Percentiles rank a stretch among this genome's conserved stretches.
Evolutionary conservation across 1,284 basidiomycete genomes (phyloP).

Genomic region (Fistulinella cinereoalba): DNA sequence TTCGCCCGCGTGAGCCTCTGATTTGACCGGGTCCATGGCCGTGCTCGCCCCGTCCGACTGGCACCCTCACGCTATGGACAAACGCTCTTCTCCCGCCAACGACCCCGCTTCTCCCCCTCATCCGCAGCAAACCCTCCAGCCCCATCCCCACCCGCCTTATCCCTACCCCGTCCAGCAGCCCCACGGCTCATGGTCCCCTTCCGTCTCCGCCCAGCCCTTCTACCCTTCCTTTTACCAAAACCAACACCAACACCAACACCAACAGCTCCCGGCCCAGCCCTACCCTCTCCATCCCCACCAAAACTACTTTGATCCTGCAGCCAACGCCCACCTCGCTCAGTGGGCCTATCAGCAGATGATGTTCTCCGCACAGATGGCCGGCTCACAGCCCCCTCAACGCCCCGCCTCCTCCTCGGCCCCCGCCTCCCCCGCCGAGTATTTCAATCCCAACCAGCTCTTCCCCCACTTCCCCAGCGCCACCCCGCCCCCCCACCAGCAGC

Average conservation of each 20-base stretch:
- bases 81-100: constrained; percentile 55
- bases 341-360: constrained; percentile 89
- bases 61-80: constrained; percentile 62
- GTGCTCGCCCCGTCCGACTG: constrained; percentile 72
- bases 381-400: constrained; percentile 38
- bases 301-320: constrained; percentile 61
- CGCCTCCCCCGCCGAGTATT: constrained; percentile 47
- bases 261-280: constrained; percentile 42
- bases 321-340: constrained; percentile 74
- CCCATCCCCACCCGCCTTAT: constrained; percentile 36
- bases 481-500: constrained; percentile 57
- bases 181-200: constrained; percentile 61
- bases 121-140: constrained; percentile 35
- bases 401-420: constrained; percentile 35
- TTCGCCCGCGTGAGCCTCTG: too few relatives aligned
- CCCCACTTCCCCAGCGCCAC: constrained; percentile 68
- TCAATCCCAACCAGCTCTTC: constrained; percentile 55
- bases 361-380: constrained; percentile 47
- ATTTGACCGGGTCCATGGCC: constrained; percentile 73
- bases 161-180: constrained; percentile 45
- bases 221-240: constrained; percentile 75
- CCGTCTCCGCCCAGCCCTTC: constrained; percentile 60
- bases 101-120: constrained; percentile 38
- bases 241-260: too few relatives aligned
- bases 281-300: constrained; percentile 46